Conservation (phyloP, 306 rosid species). For the Gleditsia sinensis region DNA sequence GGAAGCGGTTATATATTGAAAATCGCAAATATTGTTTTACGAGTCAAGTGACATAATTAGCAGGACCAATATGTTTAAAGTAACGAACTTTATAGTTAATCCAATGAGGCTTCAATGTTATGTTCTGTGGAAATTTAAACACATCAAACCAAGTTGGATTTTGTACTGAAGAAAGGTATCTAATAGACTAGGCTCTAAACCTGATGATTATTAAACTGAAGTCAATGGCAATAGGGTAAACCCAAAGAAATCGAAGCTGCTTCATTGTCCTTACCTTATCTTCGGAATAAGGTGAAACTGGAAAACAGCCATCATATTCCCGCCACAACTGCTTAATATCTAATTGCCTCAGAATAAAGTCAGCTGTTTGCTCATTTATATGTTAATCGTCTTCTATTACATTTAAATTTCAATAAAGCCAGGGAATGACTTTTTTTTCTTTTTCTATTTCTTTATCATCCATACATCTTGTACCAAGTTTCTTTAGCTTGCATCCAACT, state of each 20-base stretch:
- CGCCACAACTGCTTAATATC: constrained; percentile 2
- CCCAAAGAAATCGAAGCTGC: constrained; percentile 22
- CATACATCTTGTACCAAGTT: constrained; percentile 20
- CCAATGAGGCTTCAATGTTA: constrained; percentile 22
- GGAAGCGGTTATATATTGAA: constrained; percentile 20
- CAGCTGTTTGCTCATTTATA: constrained; percentile 20
- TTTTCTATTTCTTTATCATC: neutral
- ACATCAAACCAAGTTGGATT: constrained; percentile 32
- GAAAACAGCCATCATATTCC: too few relatives aligned
- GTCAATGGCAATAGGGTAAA: constrained; percentile 25
- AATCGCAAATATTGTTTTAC: constrained; percentile 1
- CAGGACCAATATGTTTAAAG: neutral
- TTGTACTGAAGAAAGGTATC: constrained; percentile 8
- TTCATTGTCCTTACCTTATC: constrained; percentile 28
- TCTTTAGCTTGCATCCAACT: constrained; percentile 17
- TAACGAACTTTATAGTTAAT: constrained; percentile 32
- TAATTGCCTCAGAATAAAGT: neutral
- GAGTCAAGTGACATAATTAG: neutral
- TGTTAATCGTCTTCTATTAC: constrained; percentile 13
- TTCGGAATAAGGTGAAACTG: constrained; percentile 31
- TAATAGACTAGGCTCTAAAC: constrained; percentile 21
- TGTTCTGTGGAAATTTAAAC: constrained; percentile 5
- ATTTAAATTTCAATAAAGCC: constrained; percentile 21
- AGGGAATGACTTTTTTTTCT: neutral
- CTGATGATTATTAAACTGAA: constrained; percentile 22